Base-by-base conservation (phyloP, 164 flowering plant genomes). In the Echeveria elegans region DNA sequence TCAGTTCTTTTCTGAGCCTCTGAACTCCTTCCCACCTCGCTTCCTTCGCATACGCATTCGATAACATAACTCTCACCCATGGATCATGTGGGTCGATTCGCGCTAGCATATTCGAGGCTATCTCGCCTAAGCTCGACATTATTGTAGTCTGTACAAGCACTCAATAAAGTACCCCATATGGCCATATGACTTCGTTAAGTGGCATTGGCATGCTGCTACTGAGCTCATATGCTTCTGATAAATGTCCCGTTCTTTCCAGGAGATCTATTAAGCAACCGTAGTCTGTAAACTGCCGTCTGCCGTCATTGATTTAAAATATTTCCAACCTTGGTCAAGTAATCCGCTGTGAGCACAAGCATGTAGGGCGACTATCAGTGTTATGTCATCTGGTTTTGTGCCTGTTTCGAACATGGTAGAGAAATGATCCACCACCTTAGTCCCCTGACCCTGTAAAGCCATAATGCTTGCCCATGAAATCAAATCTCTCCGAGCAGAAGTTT, bases 261-360 rank as follows among this genome's bases (percentile, higher is more conserved):
- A 77, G 75, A 70, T 77, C 80, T 23, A 77, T 50, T 73, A 72
- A 67, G 31, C 80, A 74, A 21, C 75, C 77, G 36, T 65, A 69
- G 75, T 50, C 78, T 74, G 62, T 78, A 77, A 73, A 71, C n/a
- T n/a, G n/a, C n/a, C n/a, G n/a, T n/a, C 73, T 2, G 73, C 74
- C 56, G 71, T 76, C 97, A 90, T 90, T 71, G 81, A 80, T 4
- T 12, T 31, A 60, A 88, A 87, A 48, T 68, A 73, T 62, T 66
- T 37, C 2, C 77, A 78, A 11, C 96, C 97, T 74, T 85, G 86
- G 72, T 84, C 87, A 24, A 86, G 84, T 7, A 88, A 69, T 59
- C 96, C 88, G 19, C 84, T 87, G 73, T 89, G 96, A 56, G 89
- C 76, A 70, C 91, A 88, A 28, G 93, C 91, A 71, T 78, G 75